These are phyloP conservation scores for Saccharomycopsis javanensis DNA, from an alignment of 805 yeast species.

Conservation along the genomic window DNA sequence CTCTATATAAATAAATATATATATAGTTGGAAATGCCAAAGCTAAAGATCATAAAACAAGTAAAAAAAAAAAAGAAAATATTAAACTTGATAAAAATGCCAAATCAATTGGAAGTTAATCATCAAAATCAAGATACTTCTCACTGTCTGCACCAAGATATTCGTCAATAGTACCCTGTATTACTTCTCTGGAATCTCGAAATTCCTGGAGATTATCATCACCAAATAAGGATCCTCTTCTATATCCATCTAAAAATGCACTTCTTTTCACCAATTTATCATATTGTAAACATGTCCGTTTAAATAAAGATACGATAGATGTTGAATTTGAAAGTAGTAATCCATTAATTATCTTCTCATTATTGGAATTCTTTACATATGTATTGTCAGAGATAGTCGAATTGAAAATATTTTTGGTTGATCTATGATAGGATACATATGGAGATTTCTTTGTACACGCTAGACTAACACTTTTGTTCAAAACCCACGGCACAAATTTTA, in stretches of 20 bases:
- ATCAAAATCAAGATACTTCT: neutral
- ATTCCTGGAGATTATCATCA: slow-evolving; percentile 44
- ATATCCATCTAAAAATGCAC: slow-evolving; percentile 79
- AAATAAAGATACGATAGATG: slow-evolving; percentile 61
- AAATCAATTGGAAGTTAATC: neutral
- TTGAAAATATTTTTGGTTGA: neutral
- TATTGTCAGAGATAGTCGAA: neutral
- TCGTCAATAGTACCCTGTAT: slow-evolving; percentile 71
- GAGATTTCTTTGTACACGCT: slow-evolving; percentile 62
- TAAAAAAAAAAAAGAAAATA: neutral
- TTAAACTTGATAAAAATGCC: neutral
- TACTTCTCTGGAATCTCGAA: slow-evolving; percentile 65
- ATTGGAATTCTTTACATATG: neutral
- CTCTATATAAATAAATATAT: too few relatives aligned
- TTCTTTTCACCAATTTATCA: slow-evolving; percentile 67
- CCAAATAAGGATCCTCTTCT: slow-evolving; percentile 33
- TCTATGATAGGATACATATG: neutral
- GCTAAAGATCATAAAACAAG: neutral
- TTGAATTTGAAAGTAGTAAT: slow-evolving; percentile 72
- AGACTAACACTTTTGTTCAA: slow-evolving; percentile 63
- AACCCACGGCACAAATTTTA: slow-evolving; percentile 80
- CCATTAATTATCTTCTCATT: slow-evolving; percentile 47
- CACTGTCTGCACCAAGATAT: slow-evolving; percentile 29
- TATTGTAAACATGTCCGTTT: slow-evolving; percentile 63
- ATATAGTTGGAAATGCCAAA: too few relatives aligned